Evolutionary conservation across 148 eudicot species (phyloP).

Genomic region (Heliosperma pusillum): DNA sequence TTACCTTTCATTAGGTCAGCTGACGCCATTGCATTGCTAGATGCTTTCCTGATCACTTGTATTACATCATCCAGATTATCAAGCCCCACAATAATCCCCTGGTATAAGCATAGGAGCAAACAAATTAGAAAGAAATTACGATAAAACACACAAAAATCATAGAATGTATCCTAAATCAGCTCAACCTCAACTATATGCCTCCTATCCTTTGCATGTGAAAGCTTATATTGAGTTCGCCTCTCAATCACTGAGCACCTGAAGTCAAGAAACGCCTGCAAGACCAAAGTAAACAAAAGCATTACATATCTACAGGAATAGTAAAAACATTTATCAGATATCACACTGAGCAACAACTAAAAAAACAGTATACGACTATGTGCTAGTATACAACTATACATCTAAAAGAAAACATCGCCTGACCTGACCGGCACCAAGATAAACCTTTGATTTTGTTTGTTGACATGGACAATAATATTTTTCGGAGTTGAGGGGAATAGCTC

Average conservation of each 20-base stretch:
- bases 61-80: constrained; percentile 85
- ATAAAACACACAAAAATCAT: not conserved
- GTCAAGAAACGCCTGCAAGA: constrained; percentile 82
- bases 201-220: constrained; percentile 75
- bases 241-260: constrained; percentile 84
- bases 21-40: constrained; percentile 69
- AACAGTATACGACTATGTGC: not conserved
- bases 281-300: constrained; percentile 7
- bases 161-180: not conserved
- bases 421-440: not conserved
- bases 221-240: constrained; percentile 80
- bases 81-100: constrained; percentile 89
- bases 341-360: not conserved
- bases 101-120: constrained; percentile 10
- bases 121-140: constrained; percentile 9
- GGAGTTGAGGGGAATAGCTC: not conserved
- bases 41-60: constrained; percentile 63
- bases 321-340: not conserved
- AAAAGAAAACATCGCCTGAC: not conserved
- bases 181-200: constrained; percentile 83
- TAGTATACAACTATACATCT: not conserved
- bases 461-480: not conserved
- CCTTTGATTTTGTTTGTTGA: not conserved
- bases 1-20: constrained; percentile 63
- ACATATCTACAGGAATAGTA: not conserved